phyloP scores from a whole-genome alignment of 148 eudicot species.

The Drosera capensis region DNA sequence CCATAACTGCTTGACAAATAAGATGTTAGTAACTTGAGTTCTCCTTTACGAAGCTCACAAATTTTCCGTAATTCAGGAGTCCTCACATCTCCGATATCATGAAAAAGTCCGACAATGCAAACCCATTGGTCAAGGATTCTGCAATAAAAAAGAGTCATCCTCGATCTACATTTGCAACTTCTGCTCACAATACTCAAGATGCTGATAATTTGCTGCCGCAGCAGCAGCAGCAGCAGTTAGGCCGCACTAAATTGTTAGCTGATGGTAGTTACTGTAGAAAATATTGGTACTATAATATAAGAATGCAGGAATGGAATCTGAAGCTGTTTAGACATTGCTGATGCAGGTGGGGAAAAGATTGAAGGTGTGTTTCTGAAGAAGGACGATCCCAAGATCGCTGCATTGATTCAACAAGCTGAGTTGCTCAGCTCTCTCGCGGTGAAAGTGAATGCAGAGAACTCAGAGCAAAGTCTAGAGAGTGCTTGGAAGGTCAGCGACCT shows the following conservation, averaged over 20 bases:
- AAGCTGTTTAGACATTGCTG: neutral
- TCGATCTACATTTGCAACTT: constrained; percentile 55
- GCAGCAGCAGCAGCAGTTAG: constrained; percentile 6
- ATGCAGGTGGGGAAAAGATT: constrained; percentile 22
- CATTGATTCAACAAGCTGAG: constrained; percentile 79
- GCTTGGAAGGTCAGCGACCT: constrained; percentile 89
- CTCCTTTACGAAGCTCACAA: constrained; percentile 3
- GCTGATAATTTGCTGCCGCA: constrained; percentile 4
- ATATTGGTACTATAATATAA: neutral
- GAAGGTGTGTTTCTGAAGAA: constrained; percentile 66
- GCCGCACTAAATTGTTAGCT: too few species aligned
- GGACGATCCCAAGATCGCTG: constrained; percentile 73
- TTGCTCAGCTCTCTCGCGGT: constrained; percentile 79
- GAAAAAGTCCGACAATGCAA: constrained; percentile 17
- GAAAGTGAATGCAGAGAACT: constrained; percentile 62
- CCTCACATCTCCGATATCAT: constrained; percentile 25
- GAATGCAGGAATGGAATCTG: neutral
- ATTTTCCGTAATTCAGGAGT: constrained; percentile 26
- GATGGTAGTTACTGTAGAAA: constrained; percentile 31
- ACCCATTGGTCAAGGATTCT: constrained; percentile 17
- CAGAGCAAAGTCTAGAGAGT: constrained; percentile 75
- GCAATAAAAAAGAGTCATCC: constrained; percentile 20
- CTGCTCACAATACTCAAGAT: constrained; percentile 31
- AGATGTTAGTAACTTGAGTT: neutral
- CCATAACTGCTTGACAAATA: neutral